These are phyloP conservation scores for Filobasidium wieringae DNA, from an alignment of 768 basidiomycete genomes.

Conservation along the genomic window DNA sequence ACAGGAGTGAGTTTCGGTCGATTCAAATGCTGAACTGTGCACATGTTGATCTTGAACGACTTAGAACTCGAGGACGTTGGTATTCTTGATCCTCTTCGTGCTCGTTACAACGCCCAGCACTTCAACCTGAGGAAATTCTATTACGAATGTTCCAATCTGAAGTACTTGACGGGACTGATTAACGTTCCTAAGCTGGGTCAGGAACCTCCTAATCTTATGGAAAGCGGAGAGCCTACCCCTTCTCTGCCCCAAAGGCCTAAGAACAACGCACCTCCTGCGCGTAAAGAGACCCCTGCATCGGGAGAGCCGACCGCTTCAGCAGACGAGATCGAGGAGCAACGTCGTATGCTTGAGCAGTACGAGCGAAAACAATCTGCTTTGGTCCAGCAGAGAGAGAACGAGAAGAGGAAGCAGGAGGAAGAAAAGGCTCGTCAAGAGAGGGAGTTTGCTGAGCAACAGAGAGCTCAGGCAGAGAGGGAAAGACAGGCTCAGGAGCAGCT, in stretches of 20 bases:
- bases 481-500: slow-evolving; percentile 79
- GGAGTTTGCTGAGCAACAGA: slow-evolving; percentile 83
- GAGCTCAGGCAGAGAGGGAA: slow-evolving; percentile 75
- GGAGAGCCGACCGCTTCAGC: slow-evolving; percentile 52
- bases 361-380: slow-evolving; percentile 88
- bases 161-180: slow-evolving; percentile 91
- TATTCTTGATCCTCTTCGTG: slow-evolving; percentile 72
- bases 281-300: slow-evolving; percentile 49
- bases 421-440: slow-evolving; percentile 63
- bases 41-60: not conserved
- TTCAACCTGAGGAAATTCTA: slow-evolving; percentile 91
- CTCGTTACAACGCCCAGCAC: slow-evolving; percentile 83
- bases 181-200: slow-evolving; percentile 96
- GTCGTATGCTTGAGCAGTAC: slow-evolving; percentile 86
- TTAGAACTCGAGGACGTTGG: slow-evolving; percentile 84
- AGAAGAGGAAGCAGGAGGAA: slow-evolving; percentile 68
- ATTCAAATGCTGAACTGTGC: not conserved
- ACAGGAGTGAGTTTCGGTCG: slow-evolving; percentile 57
- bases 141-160: slow-evolving; percentile 97
- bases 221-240: slow-evolving; percentile 59
- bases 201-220: slow-evolving; percentile 89
- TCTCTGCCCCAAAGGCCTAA: slow-evolving; percentile 69
- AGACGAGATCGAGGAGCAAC: slow-evolving; percentile 72
- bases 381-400: slow-evolving; percentile 65
- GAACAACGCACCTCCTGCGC: slow-evolving; percentile 7